Evolutionary conservation across 805 yeast genomes (phyloP).

Genomic region (Lipomyces sp.): DNA sequence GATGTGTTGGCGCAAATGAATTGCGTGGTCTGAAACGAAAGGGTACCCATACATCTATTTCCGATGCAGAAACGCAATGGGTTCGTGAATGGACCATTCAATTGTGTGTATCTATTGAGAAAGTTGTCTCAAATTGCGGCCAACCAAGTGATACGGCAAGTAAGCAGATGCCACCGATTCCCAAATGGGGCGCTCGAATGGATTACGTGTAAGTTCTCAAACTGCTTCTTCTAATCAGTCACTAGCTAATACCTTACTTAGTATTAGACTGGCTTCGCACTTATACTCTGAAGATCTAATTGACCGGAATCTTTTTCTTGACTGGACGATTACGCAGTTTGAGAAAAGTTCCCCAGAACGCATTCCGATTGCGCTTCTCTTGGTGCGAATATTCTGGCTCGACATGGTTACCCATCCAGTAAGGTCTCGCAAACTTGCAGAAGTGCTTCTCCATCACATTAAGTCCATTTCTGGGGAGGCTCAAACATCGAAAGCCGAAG

Average conservation of each 20-base stretch:
- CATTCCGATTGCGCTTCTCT: constrained; percentile 56
- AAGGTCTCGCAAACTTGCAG: constrained; percentile 68
- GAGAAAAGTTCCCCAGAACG: constrained; percentile 48
- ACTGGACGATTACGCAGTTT: constrained; percentile 65
- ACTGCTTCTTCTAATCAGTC: not conserved
- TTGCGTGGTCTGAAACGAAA: constrained; percentile 61
- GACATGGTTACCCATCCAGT: constrained; percentile 62
- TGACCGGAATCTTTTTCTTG: constrained; percentile 63
- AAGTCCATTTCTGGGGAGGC: constrained; percentile 46
- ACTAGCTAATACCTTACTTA: not conserved
- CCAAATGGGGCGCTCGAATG: constrained; percentile 56
- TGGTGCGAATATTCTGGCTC: constrained; percentile 72
- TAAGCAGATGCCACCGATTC: constrained; percentile 17
- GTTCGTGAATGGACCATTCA: constrained; percentile 89
- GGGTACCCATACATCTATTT: constrained; percentile 42
- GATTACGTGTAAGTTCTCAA: constrained; percentile 52
- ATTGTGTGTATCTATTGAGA: constrained; percentile 63
- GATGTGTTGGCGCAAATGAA: constrained; percentile 84
- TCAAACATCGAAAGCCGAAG: constrained; percentile 40
- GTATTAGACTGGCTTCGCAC: constrained; percentile 60
- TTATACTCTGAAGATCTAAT: constrained; percentile 71
- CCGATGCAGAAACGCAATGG: constrained; percentile 62
- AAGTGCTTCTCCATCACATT: constrained; percentile 55
- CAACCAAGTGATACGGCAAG: constrained; percentile 24
- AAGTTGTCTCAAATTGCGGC: constrained; percentile 54